Evolutionary conservation across 2,329 filamentous ascomycete genomes (phyloP), one percentile per base, ranked within the genome.

Genomic region (Truncatella angustata): DNA sequence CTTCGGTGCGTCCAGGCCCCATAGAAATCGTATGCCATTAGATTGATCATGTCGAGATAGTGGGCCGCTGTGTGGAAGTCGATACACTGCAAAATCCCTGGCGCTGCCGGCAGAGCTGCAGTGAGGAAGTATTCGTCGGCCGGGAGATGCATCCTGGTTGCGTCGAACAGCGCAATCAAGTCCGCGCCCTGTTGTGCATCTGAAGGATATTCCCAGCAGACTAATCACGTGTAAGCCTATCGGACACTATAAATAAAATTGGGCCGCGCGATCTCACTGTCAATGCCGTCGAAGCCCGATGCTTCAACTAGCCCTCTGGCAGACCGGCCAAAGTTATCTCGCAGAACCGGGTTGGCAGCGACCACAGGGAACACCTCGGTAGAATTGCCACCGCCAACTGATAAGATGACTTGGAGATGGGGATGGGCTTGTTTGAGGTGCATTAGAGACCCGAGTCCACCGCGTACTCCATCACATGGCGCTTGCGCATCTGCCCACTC

Each of bases 11-110:
- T 81, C 88, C 88, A 92, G 3, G 82, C 75, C 1, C 89, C 88
- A 23, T 81, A 84, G 63, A 92, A 89, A 67, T 94, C 89, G 68
- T 91, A 94, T 1, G 88, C 82, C 81, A 88, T 90, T 32, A 94
- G 72, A 66, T 93, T 93, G 66, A 94, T 73, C 56, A 86, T 79
- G 67, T 93, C 88, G 32, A 94, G 75, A 59, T 88, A 85, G 42
- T 80, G 72, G 46, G 85, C 78, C 10, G 85, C 81, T 52, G 76
- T 73, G 20, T 69, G 71, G 10, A 93, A 73, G 63, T 91, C 81
- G 64, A 93, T 88, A 62, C 87, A 78, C 60, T 83, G 80, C 50
- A 94, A 73, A 0, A 85, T 78, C 70, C 82, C 81, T 64, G 81
- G 77, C 36, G 78, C 81, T 10, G 86, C 87, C 3, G 90, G 88